These are phyloP conservation scores for Trichoderma asperellum DNA, from an alignment of 2,329 filamentous ascomycete genomes.

Conservation along the genomic window DNA sequence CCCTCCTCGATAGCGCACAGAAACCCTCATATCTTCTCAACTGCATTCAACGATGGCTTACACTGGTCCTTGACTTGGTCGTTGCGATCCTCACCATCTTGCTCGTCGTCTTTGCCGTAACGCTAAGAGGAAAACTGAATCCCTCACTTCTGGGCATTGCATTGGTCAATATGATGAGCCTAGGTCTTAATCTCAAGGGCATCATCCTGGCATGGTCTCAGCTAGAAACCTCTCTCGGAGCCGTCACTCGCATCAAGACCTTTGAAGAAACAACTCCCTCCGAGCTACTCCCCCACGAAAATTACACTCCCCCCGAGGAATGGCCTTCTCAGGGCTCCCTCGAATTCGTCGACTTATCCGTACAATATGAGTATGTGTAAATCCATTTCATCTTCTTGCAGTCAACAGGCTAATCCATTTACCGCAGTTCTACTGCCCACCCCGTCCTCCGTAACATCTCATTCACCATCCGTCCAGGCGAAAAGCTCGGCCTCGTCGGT, in stretches of 20 bases:
- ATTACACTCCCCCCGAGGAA: slow-evolving; percentile 17
- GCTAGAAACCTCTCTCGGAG: slow-evolving; percentile 40
- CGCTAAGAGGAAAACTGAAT: slow-evolving; percentile 38
- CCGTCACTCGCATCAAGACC: slow-evolving; percentile 37
- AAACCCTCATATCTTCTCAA: slow-evolving; percentile 57
- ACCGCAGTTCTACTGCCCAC: slow-evolving; percentile 31
- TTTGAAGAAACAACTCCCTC: slow-evolving; percentile 37
- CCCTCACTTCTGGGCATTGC: slow-evolving; percentile 45
- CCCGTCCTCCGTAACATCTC: slow-evolving; percentile 40
- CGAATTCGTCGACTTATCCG: slow-evolving; percentile 34
- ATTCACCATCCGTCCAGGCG: slow-evolving; percentile 40
- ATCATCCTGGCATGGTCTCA: slow-evolving; percentile 39
- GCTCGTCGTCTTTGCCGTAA: slow-evolving; percentile 44
- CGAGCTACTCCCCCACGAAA: slow-evolving; percentile 33
- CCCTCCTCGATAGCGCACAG: slow-evolving; percentile 51
- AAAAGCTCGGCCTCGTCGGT: slow-evolving; percentile 51
- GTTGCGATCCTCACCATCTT: slow-evolving; percentile 53
- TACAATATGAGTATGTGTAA: slow-evolving; percentile 37
- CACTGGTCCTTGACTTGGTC: slow-evolving; percentile 55
- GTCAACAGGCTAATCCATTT: background rate
- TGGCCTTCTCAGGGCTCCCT: slow-evolving; percentile 37
- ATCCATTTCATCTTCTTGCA: slow-evolving; percentile 1
- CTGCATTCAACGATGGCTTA: slow-evolving; percentile 58
- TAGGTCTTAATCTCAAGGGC: slow-evolving; percentile 36
- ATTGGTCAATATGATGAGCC: slow-evolving; percentile 42